Evolutionary conservation across 208 protist species (phyloP).

Genomic region (Trypanosoma avium): DNA sequence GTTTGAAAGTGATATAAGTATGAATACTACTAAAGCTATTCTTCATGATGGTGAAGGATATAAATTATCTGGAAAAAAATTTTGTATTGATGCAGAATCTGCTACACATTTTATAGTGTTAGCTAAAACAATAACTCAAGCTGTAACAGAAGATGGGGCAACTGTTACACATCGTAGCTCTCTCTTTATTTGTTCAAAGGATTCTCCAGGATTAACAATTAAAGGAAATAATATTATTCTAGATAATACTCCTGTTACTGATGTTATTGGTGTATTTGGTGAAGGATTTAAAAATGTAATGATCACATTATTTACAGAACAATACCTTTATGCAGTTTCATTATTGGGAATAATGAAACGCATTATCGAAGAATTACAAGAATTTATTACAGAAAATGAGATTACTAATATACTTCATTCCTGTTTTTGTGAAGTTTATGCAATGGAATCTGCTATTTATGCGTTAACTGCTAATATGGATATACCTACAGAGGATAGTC

Average conservation of each 20-base stretch:
- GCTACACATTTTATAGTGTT: slow-evolving; percentile 83
- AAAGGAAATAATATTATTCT: slow-evolving; percentile 42
- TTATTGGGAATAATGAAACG: slow-evolving; percentile 78
- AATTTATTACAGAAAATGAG: slow-evolving; percentile 49
- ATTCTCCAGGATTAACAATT: slow-evolving; percentile 45
- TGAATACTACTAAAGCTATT: slow-evolving; percentile 60
- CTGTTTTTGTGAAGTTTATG: slow-evolving; percentile 73
- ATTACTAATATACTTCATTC: slow-evolving; percentile 52
- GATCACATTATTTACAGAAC: slow-evolving; percentile 82
- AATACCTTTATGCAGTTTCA: slow-evolving; percentile 78
- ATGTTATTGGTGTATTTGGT: slow-evolving; percentile 78
- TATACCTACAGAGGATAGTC: slow-evolving; percentile 70
- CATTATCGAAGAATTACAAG: slow-evolving; percentile 61
- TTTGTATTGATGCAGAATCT: slow-evolving; percentile 46
- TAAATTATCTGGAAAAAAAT: slow-evolving; percentile 62
- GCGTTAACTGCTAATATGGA: slow-evolving; percentile 85
- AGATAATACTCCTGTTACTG: slow-evolving; percentile 42
- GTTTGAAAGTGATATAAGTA: slow-evolving; percentile 79
- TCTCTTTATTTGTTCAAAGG: slow-evolving; percentile 75
- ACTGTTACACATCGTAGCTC: slow-evolving; percentile 59
- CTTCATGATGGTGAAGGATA: slow-evolving; percentile 40
- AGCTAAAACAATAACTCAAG: slow-evolving; percentile 75
- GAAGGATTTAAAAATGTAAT: slow-evolving; percentile 83
- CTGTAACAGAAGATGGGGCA: slow-evolving; percentile 48
- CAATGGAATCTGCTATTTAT: slow-evolving; percentile 83